Conservation (phyloP, 495 filamentous ascomycete species). For the Rhypophila decipiens region DNA sequence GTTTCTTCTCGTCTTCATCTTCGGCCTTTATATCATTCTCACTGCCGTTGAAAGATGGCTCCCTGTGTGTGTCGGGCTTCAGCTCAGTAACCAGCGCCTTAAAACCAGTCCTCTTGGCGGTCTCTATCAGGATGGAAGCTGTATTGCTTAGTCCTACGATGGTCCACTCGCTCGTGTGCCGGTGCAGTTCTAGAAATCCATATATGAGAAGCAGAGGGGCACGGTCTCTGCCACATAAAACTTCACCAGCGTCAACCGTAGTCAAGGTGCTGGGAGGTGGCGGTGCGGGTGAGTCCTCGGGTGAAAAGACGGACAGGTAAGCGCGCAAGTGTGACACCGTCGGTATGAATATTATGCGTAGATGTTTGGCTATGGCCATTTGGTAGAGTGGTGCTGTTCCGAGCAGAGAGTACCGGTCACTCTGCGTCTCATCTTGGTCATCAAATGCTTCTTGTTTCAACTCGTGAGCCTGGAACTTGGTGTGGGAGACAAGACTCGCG, state of each 20-base stretch:
- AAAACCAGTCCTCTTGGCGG: conserved; percentile 40
- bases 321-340: conserved; percentile 72
- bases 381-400: conserved; percentile 61
- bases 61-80: background rate
- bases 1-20: too few species aligned
- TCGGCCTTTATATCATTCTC: too few species aligned
- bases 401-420: conserved; percentile 22
- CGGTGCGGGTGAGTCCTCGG: conserved; percentile 16
- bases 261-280: conserved; percentile 15
- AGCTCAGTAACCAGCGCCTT: conserved; percentile 30
- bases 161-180: conserved; percentile 71
- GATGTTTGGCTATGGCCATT: conserved; percentile 58
- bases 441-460: background rate
- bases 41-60: conserved; percentile 13
- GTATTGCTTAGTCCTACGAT: conserved; percentile 74
- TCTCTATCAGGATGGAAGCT: conserved; percentile 60
- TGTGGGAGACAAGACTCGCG: too few species aligned
- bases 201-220: conserved; percentile 54
- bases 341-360: conserved; percentile 64
- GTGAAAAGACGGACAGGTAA: conserved; percentile 54
- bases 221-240: too few species aligned
- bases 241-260: too few species aligned
- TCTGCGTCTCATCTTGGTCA: background rate
- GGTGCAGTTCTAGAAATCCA: conserved; percentile 61
- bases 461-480: conserved; percentile 14